Evolutionary conservation across 805 yeast species (phyloP).

Genomic region (Myxozyma lipomycoides): DNA sequence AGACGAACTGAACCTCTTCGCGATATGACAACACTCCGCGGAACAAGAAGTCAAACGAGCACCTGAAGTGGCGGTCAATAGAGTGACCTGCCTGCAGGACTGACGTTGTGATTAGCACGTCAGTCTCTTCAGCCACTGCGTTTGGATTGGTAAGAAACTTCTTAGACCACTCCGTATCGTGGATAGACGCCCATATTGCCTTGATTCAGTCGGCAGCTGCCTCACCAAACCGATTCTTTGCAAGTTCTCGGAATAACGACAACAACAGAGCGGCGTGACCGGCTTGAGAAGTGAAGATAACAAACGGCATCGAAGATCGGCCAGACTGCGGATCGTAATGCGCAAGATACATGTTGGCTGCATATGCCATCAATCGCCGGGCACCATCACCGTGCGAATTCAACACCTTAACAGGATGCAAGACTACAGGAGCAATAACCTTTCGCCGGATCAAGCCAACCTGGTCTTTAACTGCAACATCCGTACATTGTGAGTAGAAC

Average conservation of each 20-base stretch:
- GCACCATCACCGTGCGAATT: background rate
- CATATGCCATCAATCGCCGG: conserved; percentile 2
- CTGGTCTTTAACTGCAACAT: background rate
- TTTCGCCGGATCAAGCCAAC: conserved; percentile 1
- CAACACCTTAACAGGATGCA: conserved; percentile 5
- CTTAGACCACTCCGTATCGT: background rate
- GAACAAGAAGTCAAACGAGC: conserved; percentile 7
- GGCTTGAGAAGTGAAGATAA: conserved; percentile 1
- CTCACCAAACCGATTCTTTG: conserved; percentile 2
- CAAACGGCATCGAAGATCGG: conserved; percentile 1
- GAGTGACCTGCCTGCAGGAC: conserved; percentile 15
- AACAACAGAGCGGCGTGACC: conserved; percentile 2
- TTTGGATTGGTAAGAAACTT: conserved; percentile 8
- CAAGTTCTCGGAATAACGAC: conserved; percentile 2
- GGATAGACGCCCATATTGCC: background rate
- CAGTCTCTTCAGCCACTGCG: background rate
- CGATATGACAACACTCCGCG: conserved; percentile 2
- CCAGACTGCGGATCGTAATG: background rate
- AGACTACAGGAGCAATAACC: conserved; percentile 2
- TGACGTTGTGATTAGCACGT: conserved; percentile 5
- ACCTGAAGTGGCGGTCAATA: conserved; percentile 7
- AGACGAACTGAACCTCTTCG: no score
- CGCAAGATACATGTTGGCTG: background rate
- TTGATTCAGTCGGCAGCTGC: conserved; percentile 7
- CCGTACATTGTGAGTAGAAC: conserved; percentile 1